Evolutionary conservation across 2,329 filamentous ascomycete species (phyloP), one percentile per base, ranked within the genome.

Genomic region (Clonostachys sp.): DNA sequence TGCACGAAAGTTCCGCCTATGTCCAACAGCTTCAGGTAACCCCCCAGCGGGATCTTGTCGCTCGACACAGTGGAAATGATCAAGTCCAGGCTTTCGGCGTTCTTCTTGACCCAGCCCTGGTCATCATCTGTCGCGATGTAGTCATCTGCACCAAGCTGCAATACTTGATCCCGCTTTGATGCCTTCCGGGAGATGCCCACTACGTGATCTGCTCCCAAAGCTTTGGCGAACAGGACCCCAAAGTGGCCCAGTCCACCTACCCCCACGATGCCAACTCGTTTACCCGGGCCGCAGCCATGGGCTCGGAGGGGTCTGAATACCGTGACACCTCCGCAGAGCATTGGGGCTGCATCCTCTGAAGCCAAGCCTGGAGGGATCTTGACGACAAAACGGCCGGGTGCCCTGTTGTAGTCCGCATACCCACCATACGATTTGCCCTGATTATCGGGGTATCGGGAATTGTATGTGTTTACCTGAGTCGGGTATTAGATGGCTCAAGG

Each of bases 271-370:
- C 80, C 85, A 3, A 89, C 81, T 20, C 63, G 73, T 65, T 84
- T 88, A 13, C 84, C 84, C 0, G 83, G 83, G 0, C 85, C 86
- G 44, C 75, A 79, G 3, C 80, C 80, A 52, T 86, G 78, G 45
- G 80, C 73, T 55, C 71, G 71, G 44, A 90, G 63, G 1, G 86
- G 86, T 12, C 74, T 72, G 60, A 75, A 90, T 7, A 84, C 71
- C 0, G 86, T 90, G 34, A 89, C 75, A 13, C 86, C 86, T 18
- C 77, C 86, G 57, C 86, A 89, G 40, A 89, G 71, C 77, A 89
- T 81, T 5, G 86, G 84, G 16, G 85, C 73, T 10, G 71, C 70
- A 45, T 65, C 52, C 45, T 68, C 71, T 3, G 63, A 64, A 3
- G 61, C 54, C 6, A 76, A 49, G 4, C 61, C 63, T 12, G 70